Percentiles rank a stretch among this genome's conserved stretches.
phyloP scores from a whole-genome alignment of 345 rosid species.

The Citrus maxima region DNA sequence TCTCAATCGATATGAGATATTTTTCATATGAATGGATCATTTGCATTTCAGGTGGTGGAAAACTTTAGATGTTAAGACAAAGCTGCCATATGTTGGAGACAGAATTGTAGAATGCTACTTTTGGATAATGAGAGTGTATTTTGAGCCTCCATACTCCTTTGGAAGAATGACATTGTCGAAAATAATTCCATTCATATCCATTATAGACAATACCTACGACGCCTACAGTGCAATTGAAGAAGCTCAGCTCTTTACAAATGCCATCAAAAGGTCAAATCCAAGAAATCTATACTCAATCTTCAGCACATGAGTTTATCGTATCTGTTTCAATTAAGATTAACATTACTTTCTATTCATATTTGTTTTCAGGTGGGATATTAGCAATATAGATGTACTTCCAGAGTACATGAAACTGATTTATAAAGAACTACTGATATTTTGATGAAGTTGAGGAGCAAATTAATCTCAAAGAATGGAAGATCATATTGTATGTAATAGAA shows the following conservation, averaged over 20 bases:
- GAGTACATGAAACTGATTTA: conserved; percentile 16
- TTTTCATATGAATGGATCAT: no score
- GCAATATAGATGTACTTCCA: conserved; percentile 10
- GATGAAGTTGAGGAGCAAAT: conserved; percentile 3
- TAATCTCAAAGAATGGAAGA: no score
- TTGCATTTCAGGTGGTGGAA: conserved; percentile 22
- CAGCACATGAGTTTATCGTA: no score
- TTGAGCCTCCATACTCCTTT: not conserved
- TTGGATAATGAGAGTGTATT: no score
- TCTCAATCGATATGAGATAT: no score
- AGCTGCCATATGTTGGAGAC: no score
- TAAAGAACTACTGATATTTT: conserved; percentile 4
- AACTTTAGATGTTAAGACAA: not conserved
- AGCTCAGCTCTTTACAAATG: not conserved
- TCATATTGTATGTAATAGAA: not conserved
- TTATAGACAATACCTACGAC: conserved; percentile 32
- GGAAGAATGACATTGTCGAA: conserved; percentile 10
- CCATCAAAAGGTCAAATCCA: no score
- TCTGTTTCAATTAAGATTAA: no score
- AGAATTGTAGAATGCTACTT: no score
- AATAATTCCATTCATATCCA: conserved; percentile 1
- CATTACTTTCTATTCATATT: no score
- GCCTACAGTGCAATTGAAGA: conserved; percentile 13
- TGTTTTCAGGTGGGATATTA: conserved; percentile 24
- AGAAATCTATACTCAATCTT: no score